Base-by-base conservation (phyloP, 2,329 filamentous ascomycete genomes). In the Furcasterigmium furcatum region DNA sequence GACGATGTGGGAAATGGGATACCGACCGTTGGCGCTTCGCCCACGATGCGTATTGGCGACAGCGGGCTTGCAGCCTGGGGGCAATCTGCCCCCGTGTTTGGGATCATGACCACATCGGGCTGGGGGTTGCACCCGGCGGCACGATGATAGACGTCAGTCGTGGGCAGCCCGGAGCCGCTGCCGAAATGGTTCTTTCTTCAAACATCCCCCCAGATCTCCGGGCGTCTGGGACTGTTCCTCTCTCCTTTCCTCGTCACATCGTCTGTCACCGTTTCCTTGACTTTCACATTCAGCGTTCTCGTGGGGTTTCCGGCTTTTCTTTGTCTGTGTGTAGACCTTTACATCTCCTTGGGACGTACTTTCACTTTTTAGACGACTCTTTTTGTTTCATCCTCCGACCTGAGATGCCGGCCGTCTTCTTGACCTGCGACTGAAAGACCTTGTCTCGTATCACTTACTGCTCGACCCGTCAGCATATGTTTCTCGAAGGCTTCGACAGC, bases 361-460 rank as follows among this genome's bases (percentile, higher is more conserved):
- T 38, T 27, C 41, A 20, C 18, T 34, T 14, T 13, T 30, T 42
- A 21, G 40, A 30, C 29, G 19, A 12, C 34, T 36, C 13, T 21
- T 34, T 5, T 19, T 24, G 32, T 29, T 43, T 43, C 41, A 36
- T 43, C 21, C 9, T 32, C 10, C 25, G 22, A 27, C 22, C 32
- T 38, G 41, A 30, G 41, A 43, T 43, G 41, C 41, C 27, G 41
- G 41, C 5, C 41, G 41, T 43, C 41, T 43, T 19, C 34, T 9
- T 18, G 34, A 36, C 34, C 34, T 12, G 16, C 22, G 25, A 32
- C 27, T 32, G 18, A 41, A 29, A 41, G n/a, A n/a, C 16, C 25
- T 25, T 40, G 22, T 27, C 12, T 27, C n/a, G n/a, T n/a, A n/a
- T n/a, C n/a, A 12, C 24, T 27, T 27, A 7, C 12, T 12, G 7